Evolutionary conservation across 495 filamentous ascomycete genomes (phyloP).

Genomic region (Xylaria acuta): DNA sequence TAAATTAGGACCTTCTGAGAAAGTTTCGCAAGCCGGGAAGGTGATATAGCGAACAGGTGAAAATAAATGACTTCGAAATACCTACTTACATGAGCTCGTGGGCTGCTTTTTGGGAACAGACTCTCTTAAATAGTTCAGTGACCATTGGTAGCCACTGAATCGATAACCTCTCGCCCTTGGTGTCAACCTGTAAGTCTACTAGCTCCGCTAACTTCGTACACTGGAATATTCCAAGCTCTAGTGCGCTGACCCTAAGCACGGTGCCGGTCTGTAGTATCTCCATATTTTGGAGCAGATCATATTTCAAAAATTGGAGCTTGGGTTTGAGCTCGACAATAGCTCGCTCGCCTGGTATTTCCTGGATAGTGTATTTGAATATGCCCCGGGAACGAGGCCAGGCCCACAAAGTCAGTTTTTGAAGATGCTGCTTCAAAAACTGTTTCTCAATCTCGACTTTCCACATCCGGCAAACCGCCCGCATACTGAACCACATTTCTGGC

Average conservation of each 20-base stretch:
- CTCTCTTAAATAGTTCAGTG: background rate
- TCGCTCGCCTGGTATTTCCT: background rate
- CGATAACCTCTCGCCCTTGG: background rate
- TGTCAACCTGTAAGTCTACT: background rate
- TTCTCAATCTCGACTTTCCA: constrained; percentile 1
- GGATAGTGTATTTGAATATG: background rate
- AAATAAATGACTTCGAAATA: background rate
- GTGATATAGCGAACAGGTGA: background rate
- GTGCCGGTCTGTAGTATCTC: background rate
- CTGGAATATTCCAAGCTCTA: background rate
- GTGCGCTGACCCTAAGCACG: background rate
- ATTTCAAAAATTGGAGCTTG: background rate
- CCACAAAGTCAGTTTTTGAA: background rate
- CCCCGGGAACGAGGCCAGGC: background rate
- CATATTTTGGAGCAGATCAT: background rate
- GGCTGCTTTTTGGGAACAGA: background rate
- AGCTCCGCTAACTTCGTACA: background rate
- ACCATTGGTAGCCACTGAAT: constrained; percentile 3
- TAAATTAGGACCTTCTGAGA: too few relatives aligned
- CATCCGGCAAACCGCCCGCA: background rate
- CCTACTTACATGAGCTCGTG: background rate
- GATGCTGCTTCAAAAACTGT: background rate
- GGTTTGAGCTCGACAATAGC: background rate
- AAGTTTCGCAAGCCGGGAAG: background rate
- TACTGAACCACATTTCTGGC: background rate